phyloP scores from a whole-genome alignment of 495 filamentous ascomycete genomes.

The Neurospora sp. region DNA sequence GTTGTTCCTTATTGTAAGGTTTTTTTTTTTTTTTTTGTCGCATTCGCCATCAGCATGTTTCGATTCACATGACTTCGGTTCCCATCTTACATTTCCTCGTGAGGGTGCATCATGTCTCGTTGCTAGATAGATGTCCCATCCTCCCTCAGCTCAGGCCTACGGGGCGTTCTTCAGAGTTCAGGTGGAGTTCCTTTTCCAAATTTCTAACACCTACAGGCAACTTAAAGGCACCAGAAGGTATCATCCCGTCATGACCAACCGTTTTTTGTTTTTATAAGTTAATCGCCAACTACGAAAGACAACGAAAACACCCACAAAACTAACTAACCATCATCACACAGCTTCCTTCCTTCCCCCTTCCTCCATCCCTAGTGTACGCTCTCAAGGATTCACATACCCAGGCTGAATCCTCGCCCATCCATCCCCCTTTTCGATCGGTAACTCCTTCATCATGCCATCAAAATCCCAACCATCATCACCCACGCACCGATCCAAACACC shows the following conservation, averaged over 20 bases:
- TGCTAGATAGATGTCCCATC: no score
- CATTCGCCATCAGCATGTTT: no score
- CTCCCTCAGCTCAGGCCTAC: background rate
- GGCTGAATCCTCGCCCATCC: constrained; percentile 20
- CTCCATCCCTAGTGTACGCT: background rate
- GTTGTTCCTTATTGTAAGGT: no score
- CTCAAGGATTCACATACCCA: constrained; percentile 28
- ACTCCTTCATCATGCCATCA: constrained; percentile 16
- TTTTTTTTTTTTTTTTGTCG: no score
- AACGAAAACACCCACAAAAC: no score
- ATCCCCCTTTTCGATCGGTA: background rate
- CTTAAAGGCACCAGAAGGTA: background rate
- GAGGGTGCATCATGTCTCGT: no score
- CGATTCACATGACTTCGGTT: no score
- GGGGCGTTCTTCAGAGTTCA: background rate
- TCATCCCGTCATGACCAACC: background rate
- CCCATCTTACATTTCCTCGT: no score
- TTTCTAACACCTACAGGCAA: background rate
- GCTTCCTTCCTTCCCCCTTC: background rate
- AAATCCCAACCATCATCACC: constrained; percentile 14
- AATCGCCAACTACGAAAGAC: background rate
- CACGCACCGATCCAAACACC: constrained; percentile 23
- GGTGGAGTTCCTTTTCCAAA: background rate
- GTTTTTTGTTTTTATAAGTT: no score
- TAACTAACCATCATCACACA: no score